These are phyloP conservation scores for Vaccinium macrocarpon DNA, from an alignment of 148 eudicot species.

Conservation along the genomic window DNA sequence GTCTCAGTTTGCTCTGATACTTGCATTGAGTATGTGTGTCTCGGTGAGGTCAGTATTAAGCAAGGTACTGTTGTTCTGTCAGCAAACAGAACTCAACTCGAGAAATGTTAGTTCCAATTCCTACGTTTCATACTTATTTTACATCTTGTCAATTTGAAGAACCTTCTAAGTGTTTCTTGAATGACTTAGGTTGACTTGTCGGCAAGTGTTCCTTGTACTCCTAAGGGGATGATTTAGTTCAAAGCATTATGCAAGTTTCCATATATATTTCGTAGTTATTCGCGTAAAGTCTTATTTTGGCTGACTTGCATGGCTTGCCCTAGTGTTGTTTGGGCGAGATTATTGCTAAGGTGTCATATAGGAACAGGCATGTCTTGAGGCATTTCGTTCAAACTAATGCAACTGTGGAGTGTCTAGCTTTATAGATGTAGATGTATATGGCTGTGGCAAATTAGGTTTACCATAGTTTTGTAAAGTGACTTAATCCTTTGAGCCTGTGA, in stretches of 20 bases:
- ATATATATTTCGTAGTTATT: background rate
- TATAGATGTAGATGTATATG: background rate
- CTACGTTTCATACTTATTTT: background rate
- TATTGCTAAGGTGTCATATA: background rate
- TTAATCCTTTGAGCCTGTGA: slow-evolving; percentile 8
- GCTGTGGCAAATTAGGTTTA: background rate
- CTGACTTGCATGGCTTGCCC: background rate
- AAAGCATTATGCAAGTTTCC: background rate
- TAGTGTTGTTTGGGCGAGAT: background rate
- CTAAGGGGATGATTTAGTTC: background rate
- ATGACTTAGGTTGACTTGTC: too few species aligned
- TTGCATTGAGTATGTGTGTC: background rate
- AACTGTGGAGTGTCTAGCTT: background rate
- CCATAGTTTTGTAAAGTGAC: background rate
- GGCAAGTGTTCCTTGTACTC: background rate
- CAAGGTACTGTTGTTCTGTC: background rate
- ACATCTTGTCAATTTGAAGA: background rate
- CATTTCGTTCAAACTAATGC: background rate
- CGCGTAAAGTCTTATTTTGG: background rate
- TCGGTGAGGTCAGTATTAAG: background rate
- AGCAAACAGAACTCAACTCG: background rate
- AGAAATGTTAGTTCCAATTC: background rate
- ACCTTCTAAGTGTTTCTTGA: background rate
- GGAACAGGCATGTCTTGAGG: background rate
- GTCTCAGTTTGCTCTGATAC: background rate